Evolutionary conservation across 2,329 filamentous ascomycete genomes (phyloP), one percentile per base, ranked within the genome.

Genomic region (Ophiostoma ulmi): DNA sequence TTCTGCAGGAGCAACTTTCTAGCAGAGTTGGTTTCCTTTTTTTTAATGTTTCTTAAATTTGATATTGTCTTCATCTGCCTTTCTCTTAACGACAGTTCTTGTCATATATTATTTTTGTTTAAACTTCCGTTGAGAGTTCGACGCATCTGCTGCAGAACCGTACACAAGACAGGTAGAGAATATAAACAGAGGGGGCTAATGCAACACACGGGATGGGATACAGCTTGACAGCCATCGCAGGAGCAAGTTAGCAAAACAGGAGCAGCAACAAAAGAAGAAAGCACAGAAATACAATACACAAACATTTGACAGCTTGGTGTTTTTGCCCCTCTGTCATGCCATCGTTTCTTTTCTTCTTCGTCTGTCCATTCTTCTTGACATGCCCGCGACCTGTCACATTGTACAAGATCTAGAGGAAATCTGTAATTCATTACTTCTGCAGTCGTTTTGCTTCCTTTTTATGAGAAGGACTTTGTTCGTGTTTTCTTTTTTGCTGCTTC

Each of bases 381-480:
- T 76, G 75, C 75, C 77, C 77, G 77, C 80, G 79, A 83, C 78
- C 75, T 79, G 80, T 84, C 82, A 83, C 80, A 80, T 84, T 77
- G 76, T 78, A 85, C 83, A 82, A 83, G 82, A 85, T 85, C 83
- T 83, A 76, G 74, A 76, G 74, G 76, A 39, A 26, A 67, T 67
- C 38, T 67, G 13, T 31, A 55, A 77, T 73, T 77, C 76, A 76
- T 77, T 77, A 75, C 75, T 76, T 65, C 63, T 65, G 36, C 35
- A 38, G 41, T 41, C 1, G 35, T 8, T 7, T 22, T 41, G 63
- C 58, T 63, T 38, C 20, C 26, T 14, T 31, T 63, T 7, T 26
- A 55, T 55, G 44, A n/a, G n/a, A 20, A 26, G n/a, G n/a, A 3
- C n/a, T 20, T 48, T 58, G 52, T 58, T 17, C 8, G 4, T 13